Base-by-base conservation (phyloP, 2,329 filamentous ascomycete species). In the Colletotrichum liriopes region DNA sequence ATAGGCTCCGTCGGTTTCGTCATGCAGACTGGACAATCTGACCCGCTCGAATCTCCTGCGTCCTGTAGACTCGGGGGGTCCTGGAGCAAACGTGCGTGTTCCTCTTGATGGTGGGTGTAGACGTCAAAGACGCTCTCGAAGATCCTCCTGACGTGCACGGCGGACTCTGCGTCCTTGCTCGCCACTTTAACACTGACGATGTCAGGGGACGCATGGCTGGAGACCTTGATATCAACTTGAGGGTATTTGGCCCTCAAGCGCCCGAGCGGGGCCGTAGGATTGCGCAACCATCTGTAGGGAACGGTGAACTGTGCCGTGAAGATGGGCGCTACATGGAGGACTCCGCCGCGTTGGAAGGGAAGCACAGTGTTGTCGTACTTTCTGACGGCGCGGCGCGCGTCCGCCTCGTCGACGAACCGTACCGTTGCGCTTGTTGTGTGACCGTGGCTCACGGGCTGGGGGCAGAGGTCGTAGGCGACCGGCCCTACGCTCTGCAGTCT, bases 91-190 rank as follows among this genome's bases (percentile, higher is more conserved):
- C 8, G 16, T 18, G 23, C 11, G 3, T 39, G 3, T 16, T 23
- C 6, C 32, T 37, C 35, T 5, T 11, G 1, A 1, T 3, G 1
- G n/a, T 2, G 3, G 14, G 14, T 6, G 20, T 26, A 5, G 20
- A 0, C 2, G 2, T 18, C 1, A 8, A 39, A 41, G 12, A 6
- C 5, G 5, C 2, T 2, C 12, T 41, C 35, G n/a, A 26, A 12
- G 14, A 14, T 2, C 14, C 29, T 39, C 11, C 54, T 58, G 3
- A 5, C 3, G 16, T 2, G 5, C 51, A 54, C 8, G 20, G 9
- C 3, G 2, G 16, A 8, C 18, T 20, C 5, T 20, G 3, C 9
- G 14, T 35, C 6, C 18, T 8, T 35, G 29, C 29, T 14, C 29
- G 11, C 20, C 18, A 55, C 2, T 0, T 35, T 0, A 8, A 41